These are phyloP conservation scores for Thyridium curvatum DNA, from an alignment of 2,329 filamentous ascomycete genomes.

Conservation along the genomic window DNA sequence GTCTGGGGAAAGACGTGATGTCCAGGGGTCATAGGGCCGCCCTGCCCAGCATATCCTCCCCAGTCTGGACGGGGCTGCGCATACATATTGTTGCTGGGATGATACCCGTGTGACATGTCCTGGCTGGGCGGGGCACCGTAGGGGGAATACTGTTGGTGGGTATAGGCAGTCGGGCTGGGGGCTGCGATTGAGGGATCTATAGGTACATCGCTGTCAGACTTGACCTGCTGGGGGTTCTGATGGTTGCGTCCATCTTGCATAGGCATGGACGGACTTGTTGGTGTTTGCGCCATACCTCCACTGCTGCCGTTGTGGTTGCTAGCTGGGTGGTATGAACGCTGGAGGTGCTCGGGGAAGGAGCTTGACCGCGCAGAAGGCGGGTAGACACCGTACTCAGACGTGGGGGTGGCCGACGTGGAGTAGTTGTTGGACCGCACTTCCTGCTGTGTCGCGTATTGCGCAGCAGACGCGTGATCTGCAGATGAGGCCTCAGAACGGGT, in stretches of 20 bases:
- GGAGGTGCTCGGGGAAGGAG: conserved; percentile 82
- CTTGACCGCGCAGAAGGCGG: conserved; percentile 70
- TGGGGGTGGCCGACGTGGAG: conserved; percentile 74
- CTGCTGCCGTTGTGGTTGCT: conserved; percentile 65
- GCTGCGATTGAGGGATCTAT: conserved; percentile 98
- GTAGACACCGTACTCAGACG: conserved; percentile 81
- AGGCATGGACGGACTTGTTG: conserved; percentile 96
- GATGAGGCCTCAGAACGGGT: conserved; percentile 76
- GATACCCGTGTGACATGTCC: conserved; percentile 80
- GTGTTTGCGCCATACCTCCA: conserved; percentile 91
- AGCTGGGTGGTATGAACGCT: conserved; percentile 76
- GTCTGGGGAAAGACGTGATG: conserved; percentile 50
- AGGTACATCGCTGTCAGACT: conserved; percentile 95
- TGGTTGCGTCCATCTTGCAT: conserved; percentile 74
- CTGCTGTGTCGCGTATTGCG: conserved; percentile 77
- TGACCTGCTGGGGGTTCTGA: conserved; percentile 63
- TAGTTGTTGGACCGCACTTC: conserved; percentile 68
- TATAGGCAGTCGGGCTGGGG: conserved; percentile 78
- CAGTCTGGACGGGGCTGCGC: conserved; percentile 69
- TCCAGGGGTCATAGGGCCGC: conserved; percentile 41
- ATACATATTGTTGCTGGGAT: conserved; percentile 58
- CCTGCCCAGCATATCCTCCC: conserved; percentile 57
- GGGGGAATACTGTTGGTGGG: conserved; percentile 77
- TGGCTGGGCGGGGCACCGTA: conserved; percentile 69
- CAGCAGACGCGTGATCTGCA: conserved; percentile 90